These are phyloP conservation scores for Pseudomonodictys pantanalensis DNA, from an alignment of 495 filamentous ascomycete genomes.

Conservation along the genomic window DNA sequence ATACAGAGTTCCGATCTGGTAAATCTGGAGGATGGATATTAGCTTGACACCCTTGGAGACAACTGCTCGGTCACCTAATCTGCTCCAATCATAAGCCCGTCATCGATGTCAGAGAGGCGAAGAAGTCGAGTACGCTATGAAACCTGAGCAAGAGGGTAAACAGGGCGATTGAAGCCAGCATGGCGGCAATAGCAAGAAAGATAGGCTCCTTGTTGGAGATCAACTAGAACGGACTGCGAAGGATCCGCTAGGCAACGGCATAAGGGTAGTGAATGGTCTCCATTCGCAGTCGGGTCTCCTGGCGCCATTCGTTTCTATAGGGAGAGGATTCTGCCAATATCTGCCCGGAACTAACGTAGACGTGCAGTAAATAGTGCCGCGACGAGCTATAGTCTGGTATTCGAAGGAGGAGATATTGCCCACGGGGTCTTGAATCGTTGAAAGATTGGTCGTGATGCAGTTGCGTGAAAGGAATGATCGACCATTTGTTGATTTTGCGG, in stretches of 20 bases:
- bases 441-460: no score
- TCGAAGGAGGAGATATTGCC: no score
- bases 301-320: no score
- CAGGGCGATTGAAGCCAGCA: conserved; percentile 4
- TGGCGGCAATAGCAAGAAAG: conserved; percentile 9
- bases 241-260: background rate
- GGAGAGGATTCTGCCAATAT: no score
- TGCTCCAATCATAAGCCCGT: background rate
- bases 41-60: background rate
- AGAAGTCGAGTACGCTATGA: conserved; percentile 9
- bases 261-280: background rate
- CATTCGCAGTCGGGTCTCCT: background rate
- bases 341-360: no score
- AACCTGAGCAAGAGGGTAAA: conserved; percentile 8
- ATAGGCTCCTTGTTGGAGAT: background rate
- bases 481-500: no score
- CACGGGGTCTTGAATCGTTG: no score
- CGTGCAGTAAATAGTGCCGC: no score
- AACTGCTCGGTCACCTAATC: background rate
- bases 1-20: background rate
- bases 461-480: no score
- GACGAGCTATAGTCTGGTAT: no score
- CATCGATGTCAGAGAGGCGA: conserved; percentile 8
- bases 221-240: background rate
- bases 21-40: no score